phyloP scores from a whole-genome alignment of 192 early-diverging fungal genomes.

The Coemansia sp. region DNA sequence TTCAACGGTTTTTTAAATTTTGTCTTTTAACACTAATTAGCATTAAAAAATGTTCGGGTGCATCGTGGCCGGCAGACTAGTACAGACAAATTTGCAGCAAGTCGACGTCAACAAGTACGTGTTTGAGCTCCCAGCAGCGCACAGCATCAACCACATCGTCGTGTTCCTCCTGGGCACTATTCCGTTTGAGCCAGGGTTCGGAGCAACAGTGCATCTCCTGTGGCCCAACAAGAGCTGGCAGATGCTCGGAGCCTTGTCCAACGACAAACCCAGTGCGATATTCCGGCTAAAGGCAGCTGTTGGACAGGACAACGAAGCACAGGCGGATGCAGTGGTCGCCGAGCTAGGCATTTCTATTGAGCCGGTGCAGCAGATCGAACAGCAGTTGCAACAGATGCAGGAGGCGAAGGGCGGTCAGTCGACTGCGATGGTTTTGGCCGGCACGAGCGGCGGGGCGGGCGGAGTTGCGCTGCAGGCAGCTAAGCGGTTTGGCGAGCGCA shows the following conservation, averaged over 20 bases:
- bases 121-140: constrained; percentile 84
- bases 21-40: not conserved
- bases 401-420: constrained; percentile 14
- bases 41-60: constrained; percentile 78
- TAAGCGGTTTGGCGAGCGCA: constrained; percentile 57
- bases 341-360: constrained; percentile 93
- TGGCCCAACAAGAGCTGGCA: constrained; percentile 84
- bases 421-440: constrained; percentile 30
- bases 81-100: constrained; percentile 90
- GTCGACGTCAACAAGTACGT: constrained; percentile 84
- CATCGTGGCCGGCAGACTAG: constrained; percentile 86
- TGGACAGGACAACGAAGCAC: constrained; percentile 8
- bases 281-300: constrained; percentile 58
- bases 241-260: constrained; percentile 72
- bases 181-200: constrained; percentile 87
- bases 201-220: constrained; percentile 91
- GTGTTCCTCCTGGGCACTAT: constrained; percentile 85
- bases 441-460: too few species aligned
- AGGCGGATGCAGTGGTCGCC: constrained; percentile 52
- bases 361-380: constrained; percentile 70
- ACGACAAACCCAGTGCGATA: constrained; percentile 81
- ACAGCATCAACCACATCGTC: constrained; percentile 90
- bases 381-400: constrained; percentile 46
- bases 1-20: not conserved
- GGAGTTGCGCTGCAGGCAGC: constrained; percentile 45